A percentile compares a stretch with the other conserved stretches of the same genome.
phyloP scores from a whole-genome alignment of 768 basidiomycete species.

The Naganishia onofrii region DNA sequence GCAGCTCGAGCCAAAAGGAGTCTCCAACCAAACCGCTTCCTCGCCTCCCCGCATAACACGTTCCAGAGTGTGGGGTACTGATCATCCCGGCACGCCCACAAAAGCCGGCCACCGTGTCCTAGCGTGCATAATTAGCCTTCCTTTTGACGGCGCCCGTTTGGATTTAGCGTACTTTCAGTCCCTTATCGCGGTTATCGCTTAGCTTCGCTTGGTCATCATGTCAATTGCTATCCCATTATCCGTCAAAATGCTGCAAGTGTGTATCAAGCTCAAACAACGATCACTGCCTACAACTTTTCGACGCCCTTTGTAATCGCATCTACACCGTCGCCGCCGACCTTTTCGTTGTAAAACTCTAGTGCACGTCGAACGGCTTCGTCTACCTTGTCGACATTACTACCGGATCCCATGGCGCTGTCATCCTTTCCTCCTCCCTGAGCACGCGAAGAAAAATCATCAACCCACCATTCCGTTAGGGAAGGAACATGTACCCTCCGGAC shows the following conservation, averaged over 20 bases:
- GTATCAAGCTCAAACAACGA: neutral
- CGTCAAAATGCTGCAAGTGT: neutral
- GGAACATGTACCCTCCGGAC: constrained; percentile 24
- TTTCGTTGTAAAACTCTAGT: constrained; percentile 47
- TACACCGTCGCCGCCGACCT: constrained; percentile 29
- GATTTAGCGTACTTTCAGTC: too few relatives aligned
- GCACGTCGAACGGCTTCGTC: constrained; percentile 68
- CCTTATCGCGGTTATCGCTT: neutral
- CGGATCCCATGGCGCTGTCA: constrained; percentile 86
- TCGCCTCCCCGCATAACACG: too few relatives aligned
- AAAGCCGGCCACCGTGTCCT: too few relatives aligned
- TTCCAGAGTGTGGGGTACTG: too few relatives aligned
- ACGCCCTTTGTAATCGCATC: constrained; percentile 1
- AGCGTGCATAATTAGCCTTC: too few relatives aligned
- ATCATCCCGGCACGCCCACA: too few relatives aligned
- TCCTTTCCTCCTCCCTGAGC: constrained; percentile 88
- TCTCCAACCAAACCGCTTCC: neutral
- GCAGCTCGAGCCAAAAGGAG: neutral
- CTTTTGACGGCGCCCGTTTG: too few relatives aligned
- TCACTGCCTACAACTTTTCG: constrained; percentile 11
- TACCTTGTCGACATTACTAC: constrained; percentile 63
- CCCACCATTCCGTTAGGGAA: neutral
- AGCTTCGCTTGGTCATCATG: neutral
- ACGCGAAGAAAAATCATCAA: neutral
- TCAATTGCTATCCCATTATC: too few relatives aligned